A percentile compares a stretch with the other conserved stretches of the same genome.
These are phyloP conservation scores for Triticum monococcum DNA, from an alignment of 176 grass and related monocot genomes.

Conservation along the genomic window DNA sequence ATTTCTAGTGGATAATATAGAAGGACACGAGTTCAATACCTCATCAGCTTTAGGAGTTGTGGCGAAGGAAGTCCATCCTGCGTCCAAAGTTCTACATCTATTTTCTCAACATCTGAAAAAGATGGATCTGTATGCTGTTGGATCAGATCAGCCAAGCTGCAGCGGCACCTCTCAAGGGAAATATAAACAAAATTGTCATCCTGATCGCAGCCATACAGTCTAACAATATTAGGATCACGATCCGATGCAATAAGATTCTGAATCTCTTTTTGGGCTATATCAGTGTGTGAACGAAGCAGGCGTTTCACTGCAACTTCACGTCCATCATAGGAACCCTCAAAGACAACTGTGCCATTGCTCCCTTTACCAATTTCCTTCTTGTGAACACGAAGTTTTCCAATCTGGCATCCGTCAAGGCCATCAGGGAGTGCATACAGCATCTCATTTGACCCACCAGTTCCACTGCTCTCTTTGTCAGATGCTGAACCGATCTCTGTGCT, in stretches of 20 bases:
- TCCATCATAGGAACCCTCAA: constrained; percentile 79
- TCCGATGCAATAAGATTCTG: constrained; percentile 96
- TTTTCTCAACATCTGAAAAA: constrained; percentile 40
- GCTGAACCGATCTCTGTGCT: constrained; percentile 21
- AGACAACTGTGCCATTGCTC: constrained; percentile 97
- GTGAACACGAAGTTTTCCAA: constrained; percentile 77
- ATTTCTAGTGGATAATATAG: not conserved
- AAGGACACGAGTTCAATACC: constrained; percentile 43
- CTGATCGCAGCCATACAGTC: constrained; percentile 77
- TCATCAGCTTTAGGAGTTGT: constrained; percentile 87
- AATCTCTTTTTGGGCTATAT: constrained; percentile 88
- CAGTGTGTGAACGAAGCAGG: constrained; percentile 80
- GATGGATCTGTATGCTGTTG: constrained; percentile 34
- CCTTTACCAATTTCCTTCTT: constrained; percentile 93
- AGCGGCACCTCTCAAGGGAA: constrained; percentile 81
- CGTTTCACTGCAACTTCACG: constrained; percentile 90
- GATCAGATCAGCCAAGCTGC: constrained; percentile 85
- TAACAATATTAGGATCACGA: constrained; percentile 88
- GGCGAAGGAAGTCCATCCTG: constrained; percentile 76
- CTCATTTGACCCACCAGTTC: constrained; percentile 41
- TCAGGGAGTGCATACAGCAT: constrained; percentile 12
- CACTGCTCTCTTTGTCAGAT: constrained; percentile 41
- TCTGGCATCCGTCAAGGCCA: constrained; percentile 53
- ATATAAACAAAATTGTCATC: constrained; percentile 95
- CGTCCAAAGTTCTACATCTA: constrained; percentile 66